Evolutionary conservation across 2,329 filamentous ascomycete species (phyloP), one percentile per base, ranked within the genome.

Genomic region (Onygenales sp.): DNA sequence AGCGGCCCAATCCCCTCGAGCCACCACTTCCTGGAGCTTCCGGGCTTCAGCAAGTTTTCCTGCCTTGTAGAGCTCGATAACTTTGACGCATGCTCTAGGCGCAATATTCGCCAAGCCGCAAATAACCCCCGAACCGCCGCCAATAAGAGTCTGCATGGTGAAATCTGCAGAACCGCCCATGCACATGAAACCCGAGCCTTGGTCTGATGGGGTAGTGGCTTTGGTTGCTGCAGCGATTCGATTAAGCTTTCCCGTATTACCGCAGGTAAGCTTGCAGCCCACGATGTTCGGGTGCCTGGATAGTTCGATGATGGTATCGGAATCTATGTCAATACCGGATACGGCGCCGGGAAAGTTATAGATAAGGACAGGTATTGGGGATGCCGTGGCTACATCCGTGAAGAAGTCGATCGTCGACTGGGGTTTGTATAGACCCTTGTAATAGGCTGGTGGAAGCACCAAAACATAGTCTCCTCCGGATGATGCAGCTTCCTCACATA

Each of bases 301-400:
- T 39, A 95, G 81, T 66, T 79, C 80, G 73, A 93, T 89, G 63
- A 95, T 80, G 55, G 92, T 78, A 67, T 95, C 89, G 55, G 86
- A 91, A 76, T 93, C 88, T 81, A 95, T 86, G 69, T 95, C 89
- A 64, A 94, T 86, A 50, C 89, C 89, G 5, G 87, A 80, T 5
- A 93, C 89, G 49, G 88, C 89, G 50, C 88, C 89, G 0, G 89
- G 89, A 74, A 93, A 95, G 76, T 94, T 95, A 80, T 95, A 95
- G 47, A 95, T 75, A 59, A 94, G 80, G 52, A 95, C 69, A n/a
- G 88, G 87, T 7, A 93, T 73, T 5, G 87, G 85, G 50, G 84
- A 87, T 41, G 70, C 77, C 68, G 92, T 86, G 47, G 89, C 89
- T 5, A 95, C 87, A 53, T 79, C 78, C 53, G 76, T 80, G 74